A percentile compares a stretch with the other conserved stretches of the same genome.
These are phyloP conservation scores for Solanum chiquidenum DNA, from an alignment of 257 asterid species.

Conservation along the genomic window DNA sequence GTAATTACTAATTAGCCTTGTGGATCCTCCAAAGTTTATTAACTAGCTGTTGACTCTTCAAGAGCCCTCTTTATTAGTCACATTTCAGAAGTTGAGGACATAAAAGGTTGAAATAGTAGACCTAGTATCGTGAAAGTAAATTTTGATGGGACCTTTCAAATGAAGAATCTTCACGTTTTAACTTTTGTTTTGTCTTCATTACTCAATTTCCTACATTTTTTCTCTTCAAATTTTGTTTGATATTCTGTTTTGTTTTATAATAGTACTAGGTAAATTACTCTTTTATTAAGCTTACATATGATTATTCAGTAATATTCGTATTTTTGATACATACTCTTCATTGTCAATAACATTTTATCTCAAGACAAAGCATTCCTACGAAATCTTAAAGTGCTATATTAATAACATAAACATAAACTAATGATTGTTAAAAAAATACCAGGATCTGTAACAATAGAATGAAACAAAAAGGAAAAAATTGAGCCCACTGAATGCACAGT, in stretches of 20 bases:
- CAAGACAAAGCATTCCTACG: too few relatives aligned
- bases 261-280: neutral
- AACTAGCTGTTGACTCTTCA: neutral
- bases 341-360: too few relatives aligned
- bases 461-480: too few relatives aligned
- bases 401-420: too few relatives aligned
- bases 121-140: neutral
- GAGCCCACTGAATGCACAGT: too few relatives aligned
- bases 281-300: too few relatives aligned
- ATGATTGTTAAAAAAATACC: too few relatives aligned
- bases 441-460: too few relatives aligned
- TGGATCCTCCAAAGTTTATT: neutral
- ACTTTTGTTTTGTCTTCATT: neutral
- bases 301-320: too few relatives aligned
- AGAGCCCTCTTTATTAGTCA: neutral
- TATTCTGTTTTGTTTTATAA: neutral
- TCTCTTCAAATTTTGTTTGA: neutral
- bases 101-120: neutral
- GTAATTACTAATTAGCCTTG: neutral
- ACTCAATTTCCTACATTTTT: neutral
- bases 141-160: neutral
- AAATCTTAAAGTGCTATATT: too few relatives aligned
- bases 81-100: neutral
- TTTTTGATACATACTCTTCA: too few relatives aligned
- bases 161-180: neutral